Conservation (phyloP, 2,329 filamentous ascomycete genomes). For the Eutypa lata region DNA sequence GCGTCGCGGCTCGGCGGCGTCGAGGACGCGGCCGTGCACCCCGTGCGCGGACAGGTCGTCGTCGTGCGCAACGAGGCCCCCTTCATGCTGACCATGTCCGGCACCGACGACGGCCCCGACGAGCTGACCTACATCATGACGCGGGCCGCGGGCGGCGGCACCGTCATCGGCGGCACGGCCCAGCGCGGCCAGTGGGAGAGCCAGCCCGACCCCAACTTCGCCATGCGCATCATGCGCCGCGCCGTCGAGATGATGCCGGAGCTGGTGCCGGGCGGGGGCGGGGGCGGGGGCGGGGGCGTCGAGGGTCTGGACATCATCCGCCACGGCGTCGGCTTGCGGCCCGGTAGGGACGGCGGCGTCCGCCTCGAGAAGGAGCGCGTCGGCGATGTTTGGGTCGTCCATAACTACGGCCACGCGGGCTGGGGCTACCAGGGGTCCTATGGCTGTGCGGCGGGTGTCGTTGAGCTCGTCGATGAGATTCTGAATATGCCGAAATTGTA, state of each 20-base stretch:
- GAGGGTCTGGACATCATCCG: constrained; percentile 72
- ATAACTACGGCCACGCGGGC: constrained; percentile 77
- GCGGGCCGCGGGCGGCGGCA: constrained; percentile 75
- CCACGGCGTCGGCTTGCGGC: constrained; percentile 79
- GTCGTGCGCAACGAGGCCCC: constrained; percentile 76
- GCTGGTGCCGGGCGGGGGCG: constrained; percentile 62
- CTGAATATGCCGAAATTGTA: constrained; percentile 23
- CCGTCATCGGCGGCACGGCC: constrained; percentile 82
- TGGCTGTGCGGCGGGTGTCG: constrained; percentile 65
- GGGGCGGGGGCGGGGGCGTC: constrained; percentile 57
- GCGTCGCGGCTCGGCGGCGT: constrained; percentile 79
- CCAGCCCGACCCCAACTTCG: constrained; percentile 74
- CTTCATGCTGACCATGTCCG: constrained; percentile 67
- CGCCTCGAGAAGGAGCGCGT: constrained; percentile 72
- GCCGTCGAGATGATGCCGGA: constrained; percentile 61
- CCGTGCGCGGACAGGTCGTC: constrained; percentile 79
- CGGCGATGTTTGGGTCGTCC: constrained; percentile 64
- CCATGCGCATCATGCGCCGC: constrained; percentile 81
- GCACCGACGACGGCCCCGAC: constrained; percentile 68
- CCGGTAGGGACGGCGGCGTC: constrained; percentile 69
- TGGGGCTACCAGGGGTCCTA: constrained; percentile 72
- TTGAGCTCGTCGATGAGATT: constrained; percentile 66
- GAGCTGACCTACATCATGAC: constrained; percentile 82
- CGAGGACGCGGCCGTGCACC: constrained; percentile 67
- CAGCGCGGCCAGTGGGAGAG: constrained; percentile 77